Evolutionary conservation across 768 basidiomycete species (phyloP).

Genomic region (Boletus reticuloceps): DNA sequence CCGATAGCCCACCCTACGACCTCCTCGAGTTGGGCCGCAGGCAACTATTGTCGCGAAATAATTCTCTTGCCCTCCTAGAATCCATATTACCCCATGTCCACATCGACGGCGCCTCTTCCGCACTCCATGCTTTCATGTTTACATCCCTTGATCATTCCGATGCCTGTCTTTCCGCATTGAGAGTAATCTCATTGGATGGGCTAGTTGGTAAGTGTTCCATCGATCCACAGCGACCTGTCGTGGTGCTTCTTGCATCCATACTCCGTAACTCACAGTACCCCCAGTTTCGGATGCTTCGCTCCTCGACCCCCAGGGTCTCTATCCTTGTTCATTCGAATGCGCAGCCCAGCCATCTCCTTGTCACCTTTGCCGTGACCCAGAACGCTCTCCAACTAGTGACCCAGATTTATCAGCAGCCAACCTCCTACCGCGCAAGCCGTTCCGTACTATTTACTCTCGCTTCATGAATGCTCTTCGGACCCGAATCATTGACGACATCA

Average conservation of each 20-base stretch:
- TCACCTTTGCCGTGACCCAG: constrained; percentile 31
- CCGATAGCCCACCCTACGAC: constrained; percentile 32
- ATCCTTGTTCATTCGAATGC: constrained; percentile 53
- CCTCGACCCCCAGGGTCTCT: constrained; percentile 49
- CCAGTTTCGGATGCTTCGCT: constrained; percentile 42
- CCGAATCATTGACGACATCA: constrained; percentile 50
- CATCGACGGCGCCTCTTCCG: constrained; percentile 40
- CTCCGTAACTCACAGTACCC: constrained; percentile 10
- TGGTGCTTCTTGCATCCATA: not conserved
- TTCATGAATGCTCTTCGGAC: constrained; percentile 67
- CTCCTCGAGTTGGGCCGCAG: constrained; percentile 57
- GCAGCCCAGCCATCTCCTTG: constrained; percentile 40
- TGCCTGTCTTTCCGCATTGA: constrained; percentile 33
- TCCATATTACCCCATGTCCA: constrained; percentile 53
- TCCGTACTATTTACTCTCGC: constrained; percentile 38
- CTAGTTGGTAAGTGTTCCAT: constrained; percentile 45
- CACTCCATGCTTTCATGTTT: constrained; percentile 60
- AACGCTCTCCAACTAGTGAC: constrained; percentile 14
- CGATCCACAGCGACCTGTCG: not conserved
- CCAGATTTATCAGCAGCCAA: constrained; percentile 30
- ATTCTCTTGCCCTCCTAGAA: constrained; percentile 39
- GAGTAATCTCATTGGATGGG: constrained; percentile 44
- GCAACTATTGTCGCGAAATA: constrained; percentile 40
- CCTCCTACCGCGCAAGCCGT: constrained; percentile 46
- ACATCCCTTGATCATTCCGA: constrained; percentile 34